Percentiles rank a stretch among this genome's conserved stretches.
Evolutionary conservation across 768 basidiomycete genomes (phyloP).

Genomic region (Trametes cinnabarina): DNA sequence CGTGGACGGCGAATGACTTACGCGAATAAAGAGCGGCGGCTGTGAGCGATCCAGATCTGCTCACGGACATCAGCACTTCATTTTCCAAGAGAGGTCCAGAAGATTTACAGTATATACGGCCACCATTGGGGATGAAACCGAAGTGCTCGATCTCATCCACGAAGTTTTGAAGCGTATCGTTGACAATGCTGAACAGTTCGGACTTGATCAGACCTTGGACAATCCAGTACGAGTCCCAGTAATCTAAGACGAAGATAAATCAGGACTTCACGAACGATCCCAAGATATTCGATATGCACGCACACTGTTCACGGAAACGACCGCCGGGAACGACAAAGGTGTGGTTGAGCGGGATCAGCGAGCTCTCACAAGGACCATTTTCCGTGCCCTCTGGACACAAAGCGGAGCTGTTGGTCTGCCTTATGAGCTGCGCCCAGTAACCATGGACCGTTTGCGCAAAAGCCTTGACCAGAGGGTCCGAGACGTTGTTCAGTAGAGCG

Average conservation of each 20-base stretch:
- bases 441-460: slow-evolving; percentile 80
- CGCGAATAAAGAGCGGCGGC: slow-evolving; percentile 85
- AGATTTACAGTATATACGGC: slow-evolving; percentile 77
- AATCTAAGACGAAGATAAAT: slow-evolving; percentile 34
- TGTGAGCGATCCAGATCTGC: slow-evolving; percentile 87
- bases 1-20: slow-evolving; percentile 29
- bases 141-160: slow-evolving; percentile 86
- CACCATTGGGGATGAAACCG: slow-evolving; percentile 95
- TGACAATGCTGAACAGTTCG: slow-evolving; percentile 67
- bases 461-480: slow-evolving; percentile 64
- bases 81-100: background rate
- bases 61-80: background rate
- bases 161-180: slow-evolving; percentile 84
- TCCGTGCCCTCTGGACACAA: slow-evolving; percentile 51
- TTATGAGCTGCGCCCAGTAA: slow-evolving; percentile 80
- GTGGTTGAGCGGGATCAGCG: slow-evolving; percentile 86
- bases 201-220: slow-evolving; percentile 83
- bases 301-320: slow-evolving; percentile 83
- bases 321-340: slow-evolving; percentile 89
- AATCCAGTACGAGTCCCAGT: slow-evolving; percentile 83
- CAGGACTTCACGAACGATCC: background rate
- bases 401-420: slow-evolving; percentile 67
- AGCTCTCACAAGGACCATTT: slow-evolving; percentile 67
- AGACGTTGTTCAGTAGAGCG: slow-evolving; percentile 66
- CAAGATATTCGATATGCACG: slow-evolving; percentile 34